Base-by-base conservation (phyloP, 345 rosid species). In the Trapa bicornis region DNA sequence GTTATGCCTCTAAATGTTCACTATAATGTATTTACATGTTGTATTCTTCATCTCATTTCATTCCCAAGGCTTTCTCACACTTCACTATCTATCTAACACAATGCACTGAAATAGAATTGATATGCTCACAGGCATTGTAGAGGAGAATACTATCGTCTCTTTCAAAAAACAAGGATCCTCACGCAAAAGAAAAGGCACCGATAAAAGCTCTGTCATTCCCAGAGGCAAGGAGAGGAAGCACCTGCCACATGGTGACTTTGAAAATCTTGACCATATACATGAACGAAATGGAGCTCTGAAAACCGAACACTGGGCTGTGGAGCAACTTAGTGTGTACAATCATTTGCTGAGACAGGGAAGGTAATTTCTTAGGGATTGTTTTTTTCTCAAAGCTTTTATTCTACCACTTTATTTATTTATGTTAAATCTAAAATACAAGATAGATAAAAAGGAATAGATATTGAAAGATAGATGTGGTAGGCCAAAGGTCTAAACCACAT, bases 301-400 rank as follows among this genome's bases (percentile, higher is more conserved):
- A 66, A 69, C 73, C 35, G 78, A 78, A 66, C 80, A 68, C 53
- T 73, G 77, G 61, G 75, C 73, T 65, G 70, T 75, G 58, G 68
- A 82, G 64, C 70, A 73, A 47, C 70, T 71, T 43, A 75, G 75
- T 70, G 65, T 76, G 61, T 92, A 92, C 77, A 66, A 87, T 79
- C 68, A 68, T 68, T 80, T 86, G 70, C 80, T 92, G 65, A 80
- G 82, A 79, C 79, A 69, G 48, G 90, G 95, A 70, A 92, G 98
- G 96, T 92, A 84, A 80, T 54, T 68, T 58, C 67, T 66, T 15
- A 53, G 45, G 36, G 45, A 57, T 58, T 48, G n/a, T 50, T 37
- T 60, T 37, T 22, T 13, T n/a, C 14, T 50, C 41, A 47, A 47
- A 22, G 42, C 64, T 37, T 2, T 37, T 39, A 42, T 68, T 61